These are phyloP conservation scores for Aspergillus clavatus DNA, from an alignment of 2,329 filamentous ascomycete genomes.

Conservation along the genomic window DNA sequence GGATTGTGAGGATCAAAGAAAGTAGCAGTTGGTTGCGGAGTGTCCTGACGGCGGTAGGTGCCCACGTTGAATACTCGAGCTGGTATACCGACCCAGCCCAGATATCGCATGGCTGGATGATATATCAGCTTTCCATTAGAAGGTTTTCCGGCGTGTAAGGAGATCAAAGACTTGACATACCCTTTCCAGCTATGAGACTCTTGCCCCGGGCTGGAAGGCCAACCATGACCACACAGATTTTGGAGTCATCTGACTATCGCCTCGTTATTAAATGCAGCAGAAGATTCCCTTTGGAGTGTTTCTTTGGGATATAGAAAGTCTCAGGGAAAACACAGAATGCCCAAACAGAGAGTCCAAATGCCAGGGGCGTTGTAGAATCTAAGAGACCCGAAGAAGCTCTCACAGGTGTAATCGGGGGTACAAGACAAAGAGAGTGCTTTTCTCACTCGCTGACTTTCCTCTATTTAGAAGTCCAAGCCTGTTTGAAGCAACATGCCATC, in stretches of 20 bases:
- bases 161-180: conserved; percentile 48
- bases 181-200: conserved; percentile 96
- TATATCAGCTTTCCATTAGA: not conserved
- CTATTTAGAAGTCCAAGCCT: not conserved
- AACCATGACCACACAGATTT: conserved; percentile 98
- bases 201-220: conserved; percentile 93
- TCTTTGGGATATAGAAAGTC: not conserved
- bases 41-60: conserved; percentile 84
- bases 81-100: conserved; percentile 92
- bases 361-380: not conserved
- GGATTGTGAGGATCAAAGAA: conserved; percentile 92
- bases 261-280: not conserved
- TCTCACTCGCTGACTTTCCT: not conserved
- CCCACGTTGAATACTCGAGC: conserved; percentile 97
- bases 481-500: not conserved
- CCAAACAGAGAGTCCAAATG: not conserved
- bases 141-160: not conserved
- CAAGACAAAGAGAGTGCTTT: not conserved
- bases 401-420: not conserved
- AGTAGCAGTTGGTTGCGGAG: conserved; percentile 83
- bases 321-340: not conserved
- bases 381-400: not conserved
- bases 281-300: not conserved
- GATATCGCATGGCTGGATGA: conserved; percentile 75
- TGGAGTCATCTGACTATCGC: conserved; percentile 88